A percentile compares a stretch with the other conserved stretches of the same genome.
phyloP scores from a whole-genome alignment of 148 eudicot genomes.

The Hydrangea macrophylla region DNA sequence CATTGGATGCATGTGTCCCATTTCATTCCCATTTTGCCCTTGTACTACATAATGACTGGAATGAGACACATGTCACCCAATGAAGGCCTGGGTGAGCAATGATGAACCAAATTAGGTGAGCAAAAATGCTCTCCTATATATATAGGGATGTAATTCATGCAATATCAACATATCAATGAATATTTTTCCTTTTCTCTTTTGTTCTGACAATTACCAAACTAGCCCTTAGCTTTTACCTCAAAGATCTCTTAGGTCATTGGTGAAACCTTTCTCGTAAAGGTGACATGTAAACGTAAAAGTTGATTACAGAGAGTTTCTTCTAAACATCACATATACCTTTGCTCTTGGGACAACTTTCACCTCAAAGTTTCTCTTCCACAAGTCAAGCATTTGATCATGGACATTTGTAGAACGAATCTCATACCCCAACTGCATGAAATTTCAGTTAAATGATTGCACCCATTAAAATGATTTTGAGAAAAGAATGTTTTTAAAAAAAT shows the following conservation, averaged over 20 bases:
- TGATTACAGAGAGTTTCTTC: not conserved
- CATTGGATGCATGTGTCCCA: too few species aligned
- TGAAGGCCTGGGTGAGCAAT: too few species aligned
- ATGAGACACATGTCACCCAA: too few species aligned
- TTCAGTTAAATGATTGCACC: not conserved
- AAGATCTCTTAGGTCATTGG: not conserved
- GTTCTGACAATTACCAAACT: too few species aligned
- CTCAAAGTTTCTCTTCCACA: constrained; percentile 78
- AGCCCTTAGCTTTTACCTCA: not conserved
- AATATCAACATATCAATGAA: too few species aligned
- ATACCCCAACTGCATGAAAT: constrained; percentile 61
- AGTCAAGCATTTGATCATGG: constrained; percentile 80
- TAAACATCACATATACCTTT: constrained; percentile 45
- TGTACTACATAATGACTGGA: too few species aligned
- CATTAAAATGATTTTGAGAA: not conserved
- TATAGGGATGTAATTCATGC: too few species aligned
- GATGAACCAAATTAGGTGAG: too few species aligned
- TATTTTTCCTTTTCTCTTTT: too few species aligned
- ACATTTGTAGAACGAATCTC: constrained; percentile 94
- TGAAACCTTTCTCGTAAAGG: not conserved
- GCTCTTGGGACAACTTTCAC: constrained; percentile 74
- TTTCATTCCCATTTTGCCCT: too few species aligned
- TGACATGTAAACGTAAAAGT: not conserved
- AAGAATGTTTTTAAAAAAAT: not conserved
- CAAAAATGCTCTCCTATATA: too few species aligned